Evolutionary conservation across 2,329 filamentous ascomycete species (phyloP).

Genomic region (Trichoderma sp.): DNA sequence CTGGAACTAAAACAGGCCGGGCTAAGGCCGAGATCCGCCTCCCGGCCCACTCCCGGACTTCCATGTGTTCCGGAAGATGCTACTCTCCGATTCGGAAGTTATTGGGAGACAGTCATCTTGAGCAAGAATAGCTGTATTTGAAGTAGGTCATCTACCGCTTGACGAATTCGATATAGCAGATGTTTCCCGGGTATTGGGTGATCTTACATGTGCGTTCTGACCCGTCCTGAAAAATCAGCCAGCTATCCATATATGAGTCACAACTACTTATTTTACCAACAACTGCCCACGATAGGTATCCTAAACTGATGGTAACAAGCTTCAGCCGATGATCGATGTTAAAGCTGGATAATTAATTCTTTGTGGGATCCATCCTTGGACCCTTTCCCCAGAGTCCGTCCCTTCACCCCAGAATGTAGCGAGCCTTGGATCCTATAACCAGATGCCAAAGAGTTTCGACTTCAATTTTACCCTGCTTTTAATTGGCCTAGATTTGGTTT

Average conservation of each 20-base stretch:
- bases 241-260: not conserved
- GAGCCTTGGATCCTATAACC: not conserved
- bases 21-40: slow-evolving; percentile 7
- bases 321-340: not conserved
- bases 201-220: not conserved
- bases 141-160: not conserved
- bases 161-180: not conserved
- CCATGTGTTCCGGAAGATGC: not conserved
- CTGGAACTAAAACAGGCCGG: not conserved
- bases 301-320: not conserved
- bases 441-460: not conserved
- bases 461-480: not conserved
- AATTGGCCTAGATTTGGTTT: not conserved
- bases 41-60: slow-evolving; percentile 3
- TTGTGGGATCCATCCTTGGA: not conserved
- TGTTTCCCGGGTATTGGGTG: not conserved
- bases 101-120: not conserved
- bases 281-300: not conserved
- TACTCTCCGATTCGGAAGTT: not conserved
- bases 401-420: not conserved
- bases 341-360: not conserved
- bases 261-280: not conserved
- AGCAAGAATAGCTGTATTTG: not conserved
- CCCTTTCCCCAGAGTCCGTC: not conserved
- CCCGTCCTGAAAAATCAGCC: not conserved